Percentiles rank a stretch among this genome's conserved stretches.
Conservation (phyloP, 306 rosid genomes). For the Pterocarpus macrocarpus region DNA sequence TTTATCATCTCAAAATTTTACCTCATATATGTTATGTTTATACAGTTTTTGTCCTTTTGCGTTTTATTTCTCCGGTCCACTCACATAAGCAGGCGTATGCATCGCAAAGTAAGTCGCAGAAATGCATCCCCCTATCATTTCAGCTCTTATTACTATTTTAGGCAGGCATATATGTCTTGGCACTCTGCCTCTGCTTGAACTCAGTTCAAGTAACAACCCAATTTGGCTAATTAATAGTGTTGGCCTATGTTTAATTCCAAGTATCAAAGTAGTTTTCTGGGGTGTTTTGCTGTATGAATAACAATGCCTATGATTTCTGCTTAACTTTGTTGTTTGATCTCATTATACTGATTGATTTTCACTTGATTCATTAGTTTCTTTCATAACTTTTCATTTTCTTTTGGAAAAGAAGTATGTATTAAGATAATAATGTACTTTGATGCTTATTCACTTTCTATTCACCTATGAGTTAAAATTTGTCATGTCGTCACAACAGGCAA, state of each 20-base stretch:
- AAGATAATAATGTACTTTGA: neutral
- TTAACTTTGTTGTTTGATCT: neutral
- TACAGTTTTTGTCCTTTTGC: no score
- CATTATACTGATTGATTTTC: neutral
- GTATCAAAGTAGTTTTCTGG: neutral
- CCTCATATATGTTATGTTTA: no score
- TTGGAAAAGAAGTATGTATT: neutral
- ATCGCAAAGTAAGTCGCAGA: no score
- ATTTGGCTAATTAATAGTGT: constrained; percentile 10
- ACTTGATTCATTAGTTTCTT: neutral
- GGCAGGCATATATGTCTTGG: neutral
- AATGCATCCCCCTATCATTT: no score
- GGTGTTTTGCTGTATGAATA: neutral
- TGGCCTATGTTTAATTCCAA: neutral
- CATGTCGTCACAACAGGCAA: neutral
- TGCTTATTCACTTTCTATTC: neutral
- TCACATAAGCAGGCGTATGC: no score
- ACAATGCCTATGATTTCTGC: neutral
- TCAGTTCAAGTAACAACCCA: neutral
- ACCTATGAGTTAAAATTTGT: neutral
- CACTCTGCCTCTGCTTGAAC: neutral
- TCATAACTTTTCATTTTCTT: neutral
- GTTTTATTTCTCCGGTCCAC: no score
- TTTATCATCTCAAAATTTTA: no score
- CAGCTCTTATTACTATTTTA: neutral